A percentile compares a stretch with the other conserved stretches of the same genome.
These are phyloP conservation scores for Penicillium argentinense DNA, from an alignment of 495 filamentous ascomycete genomes.

Conservation along the genomic window DNA sequence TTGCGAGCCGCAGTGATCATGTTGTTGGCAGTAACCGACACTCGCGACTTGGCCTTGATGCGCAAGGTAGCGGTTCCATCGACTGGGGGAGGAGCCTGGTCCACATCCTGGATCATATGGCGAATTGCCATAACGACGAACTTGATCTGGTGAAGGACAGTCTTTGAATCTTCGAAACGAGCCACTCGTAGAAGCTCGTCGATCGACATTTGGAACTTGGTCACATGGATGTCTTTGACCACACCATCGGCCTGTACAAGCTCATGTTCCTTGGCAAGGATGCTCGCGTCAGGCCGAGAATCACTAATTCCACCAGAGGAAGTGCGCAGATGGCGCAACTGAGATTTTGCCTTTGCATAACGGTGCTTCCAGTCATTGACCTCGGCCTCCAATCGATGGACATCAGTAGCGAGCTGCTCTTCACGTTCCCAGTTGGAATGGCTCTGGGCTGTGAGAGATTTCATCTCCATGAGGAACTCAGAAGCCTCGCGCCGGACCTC, in stretches of 20 bases:
- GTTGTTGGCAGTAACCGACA: slow-evolving; percentile 92
- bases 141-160: slow-evolving; percentile 79
- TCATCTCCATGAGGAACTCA: slow-evolving; percentile 86
- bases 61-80: slow-evolving; percentile 44
- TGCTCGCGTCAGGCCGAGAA: slow-evolving; percentile 58
- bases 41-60: slow-evolving; percentile 69
- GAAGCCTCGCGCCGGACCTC: slow-evolving; percentile 85
- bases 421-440: slow-evolving; percentile 79
- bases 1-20: slow-evolving; percentile 93
- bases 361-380: slow-evolving; percentile 85
- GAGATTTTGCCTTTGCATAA: slow-evolving; percentile 83
- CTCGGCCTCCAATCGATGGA: slow-evolving; percentile 74
- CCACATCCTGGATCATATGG: slow-evolving; percentile 75
- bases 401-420: slow-evolving; percentile 67
- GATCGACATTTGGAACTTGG: slow-evolving; percentile 91
- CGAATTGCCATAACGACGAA: slow-evolving; percentile 75
- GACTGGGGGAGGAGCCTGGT: slow-evolving; percentile 49
- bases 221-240: slow-evolving; percentile 88
- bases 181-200: slow-evolving; percentile 86
- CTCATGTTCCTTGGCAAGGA: slow-evolving; percentile 65
- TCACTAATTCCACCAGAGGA: slow-evolving; percentile 73
- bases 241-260: slow-evolving; percentile 72
- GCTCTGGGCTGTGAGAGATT: slow-evolving; percentile 74
- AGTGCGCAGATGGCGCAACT: slow-evolving; percentile 76
- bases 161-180: slow-evolving; percentile 66